A percentile compares a stretch with the other conserved stretches of the same genome.
phyloP scores from a whole-genome alignment of 2,329 filamentous ascomycete genomes.

The Xylaria sp. region DNA sequence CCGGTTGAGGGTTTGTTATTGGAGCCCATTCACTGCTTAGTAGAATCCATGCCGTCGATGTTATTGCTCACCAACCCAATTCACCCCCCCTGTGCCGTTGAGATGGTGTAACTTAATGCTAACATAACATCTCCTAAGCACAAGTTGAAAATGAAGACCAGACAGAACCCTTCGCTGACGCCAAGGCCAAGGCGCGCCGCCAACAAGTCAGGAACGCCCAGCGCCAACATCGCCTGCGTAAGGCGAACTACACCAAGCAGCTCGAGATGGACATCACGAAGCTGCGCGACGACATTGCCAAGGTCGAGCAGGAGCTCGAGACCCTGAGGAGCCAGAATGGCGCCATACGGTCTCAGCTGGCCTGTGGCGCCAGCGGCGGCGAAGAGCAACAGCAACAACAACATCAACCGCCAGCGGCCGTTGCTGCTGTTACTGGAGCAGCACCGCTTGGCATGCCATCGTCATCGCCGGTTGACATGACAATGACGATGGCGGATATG shows the following conservation, averaged over 20 bases:
- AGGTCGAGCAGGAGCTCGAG: slow-evolving; percentile 54
- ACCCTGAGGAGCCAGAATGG: slow-evolving; percentile 58
- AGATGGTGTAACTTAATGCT: slow-evolving; percentile 4
- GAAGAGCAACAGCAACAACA: no score
- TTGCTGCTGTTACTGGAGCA: slow-evolving; percentile 1
- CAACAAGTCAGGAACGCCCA: slow-evolving; percentile 66
- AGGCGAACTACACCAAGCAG: slow-evolving; percentile 65
- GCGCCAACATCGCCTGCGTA: slow-evolving; percentile 66
- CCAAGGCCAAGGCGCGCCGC: slow-evolving; percentile 60
- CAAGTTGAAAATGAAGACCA: slow-evolving; percentile 22
- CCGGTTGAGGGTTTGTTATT: not conserved
- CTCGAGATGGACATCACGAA: slow-evolving; percentile 63
- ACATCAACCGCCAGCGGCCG: not conserved
- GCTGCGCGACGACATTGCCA: slow-evolving; percentile 60
- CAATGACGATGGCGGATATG: not conserved
- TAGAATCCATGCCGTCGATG: no score
- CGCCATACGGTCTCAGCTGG: slow-evolving; percentile 53
- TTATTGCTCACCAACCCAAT: not conserved
- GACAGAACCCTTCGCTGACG: slow-evolving; percentile 40
- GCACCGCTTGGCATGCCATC: no score
- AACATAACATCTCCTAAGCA: slow-evolving; percentile 9
- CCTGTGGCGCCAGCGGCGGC: not conserved
- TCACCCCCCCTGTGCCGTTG: not conserved
- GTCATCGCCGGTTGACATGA: not conserved
- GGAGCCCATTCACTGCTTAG: not conserved